phyloP scores from a whole-genome alignment of 1,139 yeast genomes.

The Groenewaldozyma auringiensis region DNA sequence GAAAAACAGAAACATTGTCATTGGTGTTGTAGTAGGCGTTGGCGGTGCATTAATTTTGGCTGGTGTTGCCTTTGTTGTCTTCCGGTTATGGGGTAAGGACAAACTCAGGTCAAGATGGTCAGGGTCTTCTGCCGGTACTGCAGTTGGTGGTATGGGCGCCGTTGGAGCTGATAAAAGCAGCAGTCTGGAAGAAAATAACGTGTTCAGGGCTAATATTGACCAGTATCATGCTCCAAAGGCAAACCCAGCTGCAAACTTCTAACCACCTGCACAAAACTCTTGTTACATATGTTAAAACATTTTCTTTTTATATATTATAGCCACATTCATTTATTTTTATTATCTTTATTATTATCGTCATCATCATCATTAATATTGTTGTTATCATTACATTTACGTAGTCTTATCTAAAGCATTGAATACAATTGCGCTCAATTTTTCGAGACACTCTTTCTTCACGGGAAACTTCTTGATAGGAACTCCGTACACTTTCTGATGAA shows the following conservation, averaged over 20 bases:
- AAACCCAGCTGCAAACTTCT: constrained; percentile 32
- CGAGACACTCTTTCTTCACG: not conserved
- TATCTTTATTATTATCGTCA: not conserved
- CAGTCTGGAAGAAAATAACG: constrained; percentile 27
- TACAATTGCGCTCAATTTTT: not conserved
- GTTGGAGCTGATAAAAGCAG: constrained; percentile 15
- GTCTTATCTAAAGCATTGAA: not conserved
- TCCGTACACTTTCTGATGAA: not conserved
- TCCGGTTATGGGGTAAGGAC: constrained; percentile 22
- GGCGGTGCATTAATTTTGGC: constrained; percentile 27
- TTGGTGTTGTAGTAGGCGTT: constrained; percentile 30
- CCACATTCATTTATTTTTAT: constrained; percentile 2
- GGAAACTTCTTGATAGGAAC: not conserved
- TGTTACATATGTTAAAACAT: not conserved
- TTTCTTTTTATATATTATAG: too few species aligned
- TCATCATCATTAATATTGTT: not conserved
- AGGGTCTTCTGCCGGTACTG: constrained; percentile 1
- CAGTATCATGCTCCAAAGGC: constrained; percentile 31
- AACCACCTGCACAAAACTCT: constrained; percentile 1
- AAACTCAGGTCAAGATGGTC: constrained; percentile 6
- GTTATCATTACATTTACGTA: not conserved
- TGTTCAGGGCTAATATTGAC: constrained; percentile 33
- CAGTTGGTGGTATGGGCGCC: constrained; percentile 5
- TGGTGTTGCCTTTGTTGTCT: constrained; percentile 23
- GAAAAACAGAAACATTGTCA: constrained; percentile 24